Conservation (phyloP, 306 rosid genomes). For the Lotus japonicus region DNA sequence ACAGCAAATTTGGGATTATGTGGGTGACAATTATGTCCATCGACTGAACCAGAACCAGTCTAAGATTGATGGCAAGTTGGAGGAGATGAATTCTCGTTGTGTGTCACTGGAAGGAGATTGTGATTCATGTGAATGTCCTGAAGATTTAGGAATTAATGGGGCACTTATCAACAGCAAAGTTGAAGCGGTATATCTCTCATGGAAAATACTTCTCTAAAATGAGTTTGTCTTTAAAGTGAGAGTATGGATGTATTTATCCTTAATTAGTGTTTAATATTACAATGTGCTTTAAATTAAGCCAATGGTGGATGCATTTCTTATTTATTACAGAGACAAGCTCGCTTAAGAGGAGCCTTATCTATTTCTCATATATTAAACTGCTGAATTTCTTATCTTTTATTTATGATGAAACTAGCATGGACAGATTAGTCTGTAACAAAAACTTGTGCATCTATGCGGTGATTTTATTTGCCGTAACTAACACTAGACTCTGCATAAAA, state of each 20-base stretch:
- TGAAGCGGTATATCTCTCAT: constrained; percentile 57
- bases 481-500: background rate
- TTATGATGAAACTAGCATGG: too few species aligned
- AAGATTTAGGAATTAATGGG: constrained; percentile 67
- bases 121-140: constrained; percentile 52
- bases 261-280: background rate
- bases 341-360: background rate
- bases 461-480: too few species aligned
- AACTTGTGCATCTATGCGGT: too few species aligned
- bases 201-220: background rate
- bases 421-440: too few species aligned
- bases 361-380: too few species aligned
- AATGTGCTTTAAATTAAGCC: background rate
- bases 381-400: too few species aligned
- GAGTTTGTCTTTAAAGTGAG: background rate
- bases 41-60: constrained; percentile 91
- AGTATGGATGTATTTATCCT: background rate
- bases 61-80: constrained; percentile 66
- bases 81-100: constrained; percentile 47
- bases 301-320: background rate
- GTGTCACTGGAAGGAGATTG: constrained; percentile 62
- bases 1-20: constrained; percentile 97
- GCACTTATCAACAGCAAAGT: constrained; percentile 90
- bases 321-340: background rate
- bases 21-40: constrained; percentile 80